Evolutionary conservation across 371 early-diverging fungal species (phyloP), one percentile per base, ranked within the genome.

Genomic region (Mucor velutinosus): DNA sequence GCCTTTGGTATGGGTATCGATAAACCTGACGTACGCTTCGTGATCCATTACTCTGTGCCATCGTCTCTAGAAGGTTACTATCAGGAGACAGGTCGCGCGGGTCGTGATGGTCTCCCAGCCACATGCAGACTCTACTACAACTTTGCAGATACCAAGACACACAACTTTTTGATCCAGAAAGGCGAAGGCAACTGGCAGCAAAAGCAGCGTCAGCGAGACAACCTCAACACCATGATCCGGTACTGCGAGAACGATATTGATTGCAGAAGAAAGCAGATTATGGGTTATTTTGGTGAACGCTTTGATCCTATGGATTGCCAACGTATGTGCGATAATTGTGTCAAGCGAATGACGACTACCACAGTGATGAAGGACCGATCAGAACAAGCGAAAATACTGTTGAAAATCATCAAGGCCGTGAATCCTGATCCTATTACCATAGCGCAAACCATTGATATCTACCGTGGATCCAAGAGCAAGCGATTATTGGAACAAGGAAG

Each of bases 1-100:
- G 99, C 99, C 0, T 99, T 99, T 82, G 99, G 99, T 14, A 95
- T 97, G 97, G 97, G 99, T 4, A 99, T 99, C 56, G 99, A 99
- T 83, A 99, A 99, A 81, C 80, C 97, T 17, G 97, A 99, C 71
- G 99, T 99, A 14, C 93, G 99, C 2, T 99, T 94, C 78, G 99
- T 99, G 2, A 92, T 99, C 23, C 99, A 99, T 76, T 93, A 95
- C 76, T 91, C 96, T 5, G 75, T 99, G 12, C 99, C 99, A 0
- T 93, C 97, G 30, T 94, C 95, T 14, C 71, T 99, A 4, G 99
- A 99, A 80, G 99, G 98, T 0, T 99, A 99, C 73, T 99, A 99
- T 72, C 99, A 99, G 80, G 99, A 99, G 79, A 99, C 98, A 0
- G 99, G 99, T 0, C 90, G 99, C 25, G 99, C 99, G 0, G 99